Base-by-base conservation (phyloP, 2,329 filamentous ascomycete species). In the Pseudocercospora fijiensis region DNA sequence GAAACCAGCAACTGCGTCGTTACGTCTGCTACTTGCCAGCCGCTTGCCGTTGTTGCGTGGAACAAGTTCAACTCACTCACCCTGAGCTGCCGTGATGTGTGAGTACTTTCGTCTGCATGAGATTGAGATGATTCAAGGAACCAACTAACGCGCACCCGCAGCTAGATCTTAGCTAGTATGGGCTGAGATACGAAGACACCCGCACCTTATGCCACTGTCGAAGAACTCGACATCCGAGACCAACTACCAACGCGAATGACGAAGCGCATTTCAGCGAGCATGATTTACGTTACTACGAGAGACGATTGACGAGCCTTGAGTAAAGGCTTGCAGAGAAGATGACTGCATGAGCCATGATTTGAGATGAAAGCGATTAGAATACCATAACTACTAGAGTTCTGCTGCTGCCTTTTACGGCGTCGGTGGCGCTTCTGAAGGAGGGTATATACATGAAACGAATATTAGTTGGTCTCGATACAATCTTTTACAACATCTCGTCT, bases 41-140 rank as follows among this genome's bases (percentile, higher is more conserved):
- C 53, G 3, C 27, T 41, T 7, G 7, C 27, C 3, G 10, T 5
- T 10, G 10, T 33, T 22, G 53, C 27, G 28, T 56, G 26, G 27
- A 24, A 56, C 53, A 33, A 56, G 1, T 56, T 22, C 53, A 56
- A 56, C 53, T 20, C 27, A 16, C 18, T 56, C 53, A 28, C n/a
- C 27, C 20, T 56, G 53, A 37, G n/a, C 27, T 56, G 53, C 10
- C 53, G 28, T n/a, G 53, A 56, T 24, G 53, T 56, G 28, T 56
- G 20, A 56, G 53, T 53, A 24, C 11, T 16, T 28, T 27, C 16
- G 26, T 22, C 22, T 28, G 22, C 22, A 8, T 8, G 7, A 24
- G 49, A 53, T 9, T 2, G 10, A n/a, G 9, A 1, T 18, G 6
- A 4, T 16, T 16, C 11, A n/a, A n/a, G 49, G 5, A 10, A 28